Conservation (phyloP, 495 filamentous ascomycete genomes). For the Penicillium angulare region DNA sequence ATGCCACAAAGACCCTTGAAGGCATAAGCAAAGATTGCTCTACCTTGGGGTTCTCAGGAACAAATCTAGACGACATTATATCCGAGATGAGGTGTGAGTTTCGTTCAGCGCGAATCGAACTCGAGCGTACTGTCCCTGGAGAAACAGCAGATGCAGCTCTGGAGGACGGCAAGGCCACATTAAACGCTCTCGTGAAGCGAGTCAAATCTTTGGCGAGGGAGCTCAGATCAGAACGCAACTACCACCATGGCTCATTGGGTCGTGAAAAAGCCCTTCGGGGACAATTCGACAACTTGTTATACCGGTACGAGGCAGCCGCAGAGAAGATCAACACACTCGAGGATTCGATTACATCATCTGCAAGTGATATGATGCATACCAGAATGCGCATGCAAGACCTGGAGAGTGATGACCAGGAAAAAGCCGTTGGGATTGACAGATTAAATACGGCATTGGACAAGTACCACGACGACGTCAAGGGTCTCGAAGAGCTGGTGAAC, state of each 20-base stretch:
- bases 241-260: slow-evolving; percentile 29
- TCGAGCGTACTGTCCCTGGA: slow-evolving; percentile 66
- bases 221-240: slow-evolving; percentile 30
- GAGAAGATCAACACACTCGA: slow-evolving; percentile 52
- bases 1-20: slow-evolving; percentile 37
- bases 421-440: slow-evolving; percentile 56
- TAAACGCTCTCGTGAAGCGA: slow-evolving; percentile 32
- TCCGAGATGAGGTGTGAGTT: slow-evolving; percentile 51
- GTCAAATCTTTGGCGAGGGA: slow-evolving; percentile 38
- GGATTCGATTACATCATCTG: slow-evolving; percentile 56
- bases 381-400: slow-evolving; percentile 47
- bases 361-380: slow-evolving; percentile 44
- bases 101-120: slow-evolving; percentile 63
- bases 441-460: slow-evolving; percentile 60
- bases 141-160: slow-evolving; percentile 51
- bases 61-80: slow-evolving; percentile 48
- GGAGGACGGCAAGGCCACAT: slow-evolving; percentile 38
- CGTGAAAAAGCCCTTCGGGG: slow-evolving; percentile 39
- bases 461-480: slow-evolving; percentile 62
- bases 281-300: slow-evolving; percentile 42
- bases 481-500: slow-evolving; percentile 60
- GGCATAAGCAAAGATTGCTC: slow-evolving; percentile 42
- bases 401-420: slow-evolving; percentile 53
- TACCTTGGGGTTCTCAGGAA: slow-evolving; percentile 55
- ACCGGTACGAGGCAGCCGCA: slow-evolving; percentile 36